Conservation (phyloP, 2,329 filamentous ascomycete genomes). For the Aspergillus tubingensis region DNA sequence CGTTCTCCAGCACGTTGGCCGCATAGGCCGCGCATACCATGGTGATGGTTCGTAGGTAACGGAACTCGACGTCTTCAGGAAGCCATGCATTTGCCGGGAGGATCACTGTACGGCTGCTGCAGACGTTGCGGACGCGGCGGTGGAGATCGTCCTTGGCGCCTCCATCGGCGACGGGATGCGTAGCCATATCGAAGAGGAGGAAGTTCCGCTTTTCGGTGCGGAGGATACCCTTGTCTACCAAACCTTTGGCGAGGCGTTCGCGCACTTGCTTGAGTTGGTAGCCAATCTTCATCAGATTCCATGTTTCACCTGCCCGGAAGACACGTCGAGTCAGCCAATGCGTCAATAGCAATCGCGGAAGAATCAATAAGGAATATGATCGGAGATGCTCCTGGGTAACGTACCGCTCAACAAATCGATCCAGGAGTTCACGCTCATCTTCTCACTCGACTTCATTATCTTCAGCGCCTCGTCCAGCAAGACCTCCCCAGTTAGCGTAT, state of each 20-base stretch:
- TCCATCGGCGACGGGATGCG: slow-evolving; percentile 92
- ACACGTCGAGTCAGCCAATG: slow-evolving; percentile 7
- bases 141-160: slow-evolving; percentile 98
- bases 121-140: slow-evolving; percentile 84
- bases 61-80: slow-evolving; percentile 90
- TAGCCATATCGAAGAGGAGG: slow-evolving; percentile 99
- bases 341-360: not conserved
- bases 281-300: slow-evolving; percentile 99
- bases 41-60: slow-evolving; percentile 84
- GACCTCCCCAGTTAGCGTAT: slow-evolving; percentile 94
- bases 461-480: slow-evolving; percentile 96
- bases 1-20: slow-evolving; percentile 96
- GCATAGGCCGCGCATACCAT: slow-evolving; percentile 99
- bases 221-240: slow-evolving; percentile 97
- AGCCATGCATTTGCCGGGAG: slow-evolving; percentile 84
- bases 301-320: slow-evolving; percentile 82
- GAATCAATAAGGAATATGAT: not conserved
- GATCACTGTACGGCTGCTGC: slow-evolving; percentile 92
- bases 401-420: slow-evolving; percentile 98
- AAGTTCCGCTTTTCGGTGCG: slow-evolving; percentile 99
- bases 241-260: slow-evolving; percentile 92
- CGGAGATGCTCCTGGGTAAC: slow-evolving; percentile 6
- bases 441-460: slow-evolving; percentile 99
- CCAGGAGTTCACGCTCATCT: slow-evolving; percentile 99
- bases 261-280: slow-evolving; percentile 99